Conservation (phyloP, 768 basidiomycete species). For the Pholiota molesta region DNA sequence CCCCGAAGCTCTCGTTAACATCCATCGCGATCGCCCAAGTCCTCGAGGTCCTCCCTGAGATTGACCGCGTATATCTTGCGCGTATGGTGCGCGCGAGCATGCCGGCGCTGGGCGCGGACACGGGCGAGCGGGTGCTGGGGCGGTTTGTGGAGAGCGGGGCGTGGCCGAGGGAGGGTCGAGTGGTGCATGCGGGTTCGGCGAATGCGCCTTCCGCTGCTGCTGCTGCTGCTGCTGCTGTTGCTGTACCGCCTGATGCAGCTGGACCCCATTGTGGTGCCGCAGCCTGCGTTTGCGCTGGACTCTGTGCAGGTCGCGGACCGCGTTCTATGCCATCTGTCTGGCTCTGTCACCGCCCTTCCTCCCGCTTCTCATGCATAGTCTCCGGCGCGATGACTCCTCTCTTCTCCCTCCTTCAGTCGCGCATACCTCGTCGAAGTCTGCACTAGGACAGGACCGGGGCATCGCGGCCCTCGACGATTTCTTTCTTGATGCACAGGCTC, state of each 20-base stretch:
- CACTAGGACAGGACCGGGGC: constrained; percentile 42
- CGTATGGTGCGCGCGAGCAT: neutral
- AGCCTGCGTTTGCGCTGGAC: too few relatives aligned
- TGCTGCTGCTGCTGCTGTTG: too few relatives aligned
- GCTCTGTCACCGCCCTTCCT: constrained; percentile 42
- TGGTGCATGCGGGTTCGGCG: too few relatives aligned
- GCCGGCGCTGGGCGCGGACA: neutral
- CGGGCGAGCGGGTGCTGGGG: too few relatives aligned
- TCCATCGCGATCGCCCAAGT: neutral
- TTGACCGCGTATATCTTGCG: neutral
- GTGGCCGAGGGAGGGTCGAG: too few relatives aligned
- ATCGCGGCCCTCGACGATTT: constrained; percentile 79
- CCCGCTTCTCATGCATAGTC: constrained; percentile 60
- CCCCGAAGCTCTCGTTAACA: neutral
- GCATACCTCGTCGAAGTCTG: constrained; percentile 78
- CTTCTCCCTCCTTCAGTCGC: constrained; percentile 89
- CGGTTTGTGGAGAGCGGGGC: too few relatives aligned
- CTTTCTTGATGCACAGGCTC: constrained; percentile 56
- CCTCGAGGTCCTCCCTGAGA: neutral
- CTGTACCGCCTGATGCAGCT: too few relatives aligned
- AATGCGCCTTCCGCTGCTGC: too few relatives aligned
- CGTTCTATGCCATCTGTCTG: too few relatives aligned
- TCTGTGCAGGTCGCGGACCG: too few relatives aligned
- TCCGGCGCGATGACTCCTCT: constrained; percentile 88
- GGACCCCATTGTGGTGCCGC: too few relatives aligned